Conservation (phyloP, 306 rosid genomes). For the Cyamopsis tetragonoloba region DNA sequence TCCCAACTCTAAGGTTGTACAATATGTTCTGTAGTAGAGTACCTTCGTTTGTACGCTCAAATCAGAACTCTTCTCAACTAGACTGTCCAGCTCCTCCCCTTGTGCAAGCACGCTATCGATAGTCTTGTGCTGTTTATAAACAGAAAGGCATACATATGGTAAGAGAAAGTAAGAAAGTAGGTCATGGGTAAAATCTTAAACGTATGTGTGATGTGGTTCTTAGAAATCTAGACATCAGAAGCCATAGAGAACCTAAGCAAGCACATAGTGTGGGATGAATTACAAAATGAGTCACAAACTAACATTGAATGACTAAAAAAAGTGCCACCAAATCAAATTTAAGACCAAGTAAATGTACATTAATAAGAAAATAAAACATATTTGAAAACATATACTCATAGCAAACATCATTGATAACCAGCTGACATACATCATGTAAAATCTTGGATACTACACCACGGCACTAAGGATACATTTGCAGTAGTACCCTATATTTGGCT, state of each 20-base stretch:
- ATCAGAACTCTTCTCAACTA: conserved; percentile 98
- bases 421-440: not conserved
- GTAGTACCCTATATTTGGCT: not conserved
- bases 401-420: conserved; percentile 9
- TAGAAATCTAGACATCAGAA: conserved; percentile 14
- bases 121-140: conserved; percentile 77
- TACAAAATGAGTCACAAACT: no score
- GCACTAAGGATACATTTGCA: not conserved
- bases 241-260: conserved; percentile 1
- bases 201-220: not conserved
- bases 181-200: not conserved
- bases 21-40: not conserved
- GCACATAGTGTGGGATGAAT: not conserved
- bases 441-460: not conserved
- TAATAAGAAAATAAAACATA: conserved; percentile 2
- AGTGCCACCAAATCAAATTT: not conserved
- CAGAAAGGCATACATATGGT: conserved; percentile 15
- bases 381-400: not conserved
- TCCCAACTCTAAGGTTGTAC: conserved; percentile 8
- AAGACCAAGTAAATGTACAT: conserved; percentile 7
- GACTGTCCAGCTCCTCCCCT: conserved; percentile 95
- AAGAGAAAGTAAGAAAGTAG: conserved; percentile 2
- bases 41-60: conserved; percentile 98
- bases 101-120: conserved; percentile 98
- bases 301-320: no score